A percentile compares a stretch with the other conserved stretches of the same genome.
These are phyloP conservation scores for Nicotiana sylvestris DNA, from an alignment of 257 asterid genomes.

Conservation along the genomic window DNA sequence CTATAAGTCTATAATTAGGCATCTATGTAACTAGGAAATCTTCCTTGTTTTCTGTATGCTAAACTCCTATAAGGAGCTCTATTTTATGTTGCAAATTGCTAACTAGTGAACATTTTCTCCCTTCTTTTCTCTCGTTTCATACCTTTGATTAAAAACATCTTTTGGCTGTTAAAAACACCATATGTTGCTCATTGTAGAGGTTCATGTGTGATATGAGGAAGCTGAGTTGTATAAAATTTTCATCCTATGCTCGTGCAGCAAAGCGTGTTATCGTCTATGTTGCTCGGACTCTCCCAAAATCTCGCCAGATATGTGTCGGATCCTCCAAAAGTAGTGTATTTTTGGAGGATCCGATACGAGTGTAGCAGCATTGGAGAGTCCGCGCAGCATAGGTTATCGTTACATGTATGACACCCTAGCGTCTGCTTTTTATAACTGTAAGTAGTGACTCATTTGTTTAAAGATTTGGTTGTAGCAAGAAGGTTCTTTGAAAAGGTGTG, in stretches of 20 bases:
- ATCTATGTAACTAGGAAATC: neutral
- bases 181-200: neutral
- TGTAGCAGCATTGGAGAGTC: no score
- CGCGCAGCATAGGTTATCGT: neutral
- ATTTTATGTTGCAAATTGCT: neutral
- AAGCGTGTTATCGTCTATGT: neutral
- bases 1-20: neutral
- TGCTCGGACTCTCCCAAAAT: no score
- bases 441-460: neutral
- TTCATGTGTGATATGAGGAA: neutral
- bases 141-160: neutral
- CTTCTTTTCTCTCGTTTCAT: neutral
- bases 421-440: neutral
- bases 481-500: neutral
- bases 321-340: no score
- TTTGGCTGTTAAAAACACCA: neutral
- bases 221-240: neutral
- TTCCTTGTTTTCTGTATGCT: neutral
- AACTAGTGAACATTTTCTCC: neutral
- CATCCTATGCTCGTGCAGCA: neutral
- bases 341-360: no score
- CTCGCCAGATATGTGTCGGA: no score
- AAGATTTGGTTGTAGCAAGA: neutral
- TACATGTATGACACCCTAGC: neutral
- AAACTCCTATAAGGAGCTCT: constrained; percentile 4